A percentile compares a stretch with the other conserved stretches of the same genome.
Conservation (phyloP, 495 filamentous ascomycete species). For the Neurospora africana region DNA sequence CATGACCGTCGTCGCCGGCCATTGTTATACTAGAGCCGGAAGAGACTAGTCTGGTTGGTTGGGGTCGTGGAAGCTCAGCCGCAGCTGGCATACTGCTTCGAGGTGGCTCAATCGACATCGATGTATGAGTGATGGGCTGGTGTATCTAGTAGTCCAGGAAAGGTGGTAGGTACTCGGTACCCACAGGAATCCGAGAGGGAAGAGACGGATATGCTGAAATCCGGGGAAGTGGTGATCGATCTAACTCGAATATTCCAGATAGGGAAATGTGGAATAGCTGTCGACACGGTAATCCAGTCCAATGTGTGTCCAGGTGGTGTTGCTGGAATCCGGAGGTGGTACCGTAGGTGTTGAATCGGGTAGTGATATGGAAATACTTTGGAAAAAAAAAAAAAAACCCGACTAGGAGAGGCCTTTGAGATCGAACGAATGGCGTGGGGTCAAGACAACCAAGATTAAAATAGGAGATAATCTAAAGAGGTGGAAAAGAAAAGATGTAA, state of each 20-base stretch:
- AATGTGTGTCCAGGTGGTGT: neutral
- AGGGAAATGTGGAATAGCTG: neutral
- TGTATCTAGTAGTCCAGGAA: neutral
- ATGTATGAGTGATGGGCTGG: no score
- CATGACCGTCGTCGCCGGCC: constrained; percentile 5
- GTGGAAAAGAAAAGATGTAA: neutral
- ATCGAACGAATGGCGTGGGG: neutral
- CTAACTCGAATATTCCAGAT: neutral
- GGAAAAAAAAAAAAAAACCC: neutral
- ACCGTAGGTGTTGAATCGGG: neutral
- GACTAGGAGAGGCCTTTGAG: neutral
- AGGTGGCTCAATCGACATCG: neutral
- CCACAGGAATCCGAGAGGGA: neutral
- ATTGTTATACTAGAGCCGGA: neutral
- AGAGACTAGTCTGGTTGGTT: neutral
- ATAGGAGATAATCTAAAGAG: neutral
- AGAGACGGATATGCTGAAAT: neutral
- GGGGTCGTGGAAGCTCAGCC: neutral
- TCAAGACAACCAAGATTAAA: neutral
- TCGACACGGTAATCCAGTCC: neutral
- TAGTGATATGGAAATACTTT: neutral
- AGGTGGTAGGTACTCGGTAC: no score
- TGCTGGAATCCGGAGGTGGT: neutral
- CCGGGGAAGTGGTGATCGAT: neutral
- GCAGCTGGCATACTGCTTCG: neutral